Base-by-base conservation (phyloP, 352 stramenopile species). In the Phytopythium boreale region DNA sequence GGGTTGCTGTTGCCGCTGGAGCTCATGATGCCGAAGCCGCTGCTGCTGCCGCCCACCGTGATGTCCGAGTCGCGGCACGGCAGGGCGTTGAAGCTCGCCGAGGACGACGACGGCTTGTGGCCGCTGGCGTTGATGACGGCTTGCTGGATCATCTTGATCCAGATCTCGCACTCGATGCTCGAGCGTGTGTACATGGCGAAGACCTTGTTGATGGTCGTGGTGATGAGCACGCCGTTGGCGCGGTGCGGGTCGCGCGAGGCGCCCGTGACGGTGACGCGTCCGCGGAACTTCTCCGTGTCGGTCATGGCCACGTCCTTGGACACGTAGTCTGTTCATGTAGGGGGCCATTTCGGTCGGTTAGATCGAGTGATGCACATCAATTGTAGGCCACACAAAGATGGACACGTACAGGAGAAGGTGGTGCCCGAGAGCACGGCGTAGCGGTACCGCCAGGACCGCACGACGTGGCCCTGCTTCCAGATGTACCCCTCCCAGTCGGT, bases 401-500 rank as follows among this genome's bases (percentile, higher is more conserved):
- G 24, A 50, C 22, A 67, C 64, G n/a, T 66, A 70, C 66, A 95
- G 24, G 76, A 87, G 53, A 95, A 92, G 29, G 73, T 87, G 34
- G 76, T 92, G 59, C 84, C 87, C 37, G 84, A 90, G 27, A 95
- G 75, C 43, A 95, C 79, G 7, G 84, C 84, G 69, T 93, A 95
- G 51, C 87, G 87, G 58, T 92, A 90, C 22, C 87, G 78, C 87
- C 87, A 95, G 51, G 85, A 91, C 65, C 85, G 84, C 57, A 95
- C 84, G 59, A 95, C 87, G 56, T 95, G 84, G 26, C 87, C 85
- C 65, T 95, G 87, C 59, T 95, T 95, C 85, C 85, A 93, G 51
- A 93, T 79, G 63, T 95, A 95, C 7, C 87, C 87, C 64, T 95
- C 87, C 87, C 87, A 95, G 67, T 95, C 86, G 44, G 87, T 95